Evolutionary conservation across 2,329 filamentous ascomycete species (phyloP).

Genomic region (Thelonectria discophora): DNA sequence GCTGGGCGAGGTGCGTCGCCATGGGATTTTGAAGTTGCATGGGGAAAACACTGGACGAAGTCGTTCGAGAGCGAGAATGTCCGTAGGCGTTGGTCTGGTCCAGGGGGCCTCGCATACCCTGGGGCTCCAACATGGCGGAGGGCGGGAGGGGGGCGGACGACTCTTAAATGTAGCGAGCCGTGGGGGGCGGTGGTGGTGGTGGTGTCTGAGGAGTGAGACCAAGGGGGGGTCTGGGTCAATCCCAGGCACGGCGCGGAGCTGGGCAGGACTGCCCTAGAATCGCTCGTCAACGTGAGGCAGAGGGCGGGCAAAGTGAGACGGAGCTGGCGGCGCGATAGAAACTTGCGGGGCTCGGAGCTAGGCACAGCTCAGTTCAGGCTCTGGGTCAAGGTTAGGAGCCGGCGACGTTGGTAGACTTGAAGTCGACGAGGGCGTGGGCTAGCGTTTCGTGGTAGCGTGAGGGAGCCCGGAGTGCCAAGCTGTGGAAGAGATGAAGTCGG

Average conservation of each 20-base stretch:
- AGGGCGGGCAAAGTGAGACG: conserved; percentile 43
- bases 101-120: conserved; percentile 45
- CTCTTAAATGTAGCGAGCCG: conserved; percentile 39
- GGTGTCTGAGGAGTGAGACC: conserved; percentile 30
- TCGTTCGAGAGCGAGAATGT: conserved; percentile 65
- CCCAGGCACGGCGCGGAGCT: conserved; percentile 36
- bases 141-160: conserved; percentile 24
- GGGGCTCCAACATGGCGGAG: conserved; percentile 46
- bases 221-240: conserved; percentile 31
- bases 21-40: conserved; percentile 42
- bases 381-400: conserved; percentile 12
- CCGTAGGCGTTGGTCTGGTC: conserved; percentile 54
- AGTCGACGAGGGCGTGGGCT: conserved; percentile 9
- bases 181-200: conserved; percentile 21
- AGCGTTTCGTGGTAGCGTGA: conserved; percentile 11
- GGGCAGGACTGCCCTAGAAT: conserved; percentile 22
- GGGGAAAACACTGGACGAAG: conserved; percentile 64
- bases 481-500: not conserved
- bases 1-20: conserved; percentile 45
- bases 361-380: conserved; percentile 8
- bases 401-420: conserved; percentile 1
- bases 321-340: conserved; percentile 14
- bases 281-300: conserved; percentile 30
- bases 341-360: conserved; percentile 18
- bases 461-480: conserved; percentile 15